These are phyloP conservation scores for Linnemannia schmuckeri DNA, from an alignment of 192 early-diverging fungal genomes.

Conservation along the genomic window DNA sequence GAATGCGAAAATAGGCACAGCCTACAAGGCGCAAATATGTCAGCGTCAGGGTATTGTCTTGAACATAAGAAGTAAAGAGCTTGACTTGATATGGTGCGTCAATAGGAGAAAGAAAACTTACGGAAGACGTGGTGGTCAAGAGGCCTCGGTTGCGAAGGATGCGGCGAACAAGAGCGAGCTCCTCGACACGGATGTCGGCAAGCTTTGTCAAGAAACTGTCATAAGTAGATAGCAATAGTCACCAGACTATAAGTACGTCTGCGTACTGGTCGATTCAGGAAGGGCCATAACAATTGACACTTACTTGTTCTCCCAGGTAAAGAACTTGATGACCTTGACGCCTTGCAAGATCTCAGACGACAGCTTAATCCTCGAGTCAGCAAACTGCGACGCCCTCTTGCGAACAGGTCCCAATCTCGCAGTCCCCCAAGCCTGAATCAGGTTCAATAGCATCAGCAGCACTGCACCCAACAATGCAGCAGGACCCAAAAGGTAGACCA, in stretches of 20 bases:
- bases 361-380: constrained; percentile 63
- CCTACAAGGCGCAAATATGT: not conserved
- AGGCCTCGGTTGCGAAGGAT: constrained; percentile 7
- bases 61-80: not conserved
- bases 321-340: constrained; percentile 72
- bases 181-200: constrained; percentile 9
- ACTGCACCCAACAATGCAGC: constrained; percentile 24
- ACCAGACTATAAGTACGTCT: no score
- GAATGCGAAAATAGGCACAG: constrained; percentile 18
- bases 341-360: constrained; percentile 64
- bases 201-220: constrained; percentile 16
- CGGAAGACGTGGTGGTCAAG: constrained; percentile 14
- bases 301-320: constrained; percentile 64
- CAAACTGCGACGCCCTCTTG: constrained; percentile 35
- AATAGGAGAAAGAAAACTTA: not conserved
- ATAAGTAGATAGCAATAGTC: no score
- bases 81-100: not conserved
- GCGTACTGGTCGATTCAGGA: no score
- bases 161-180: constrained; percentile 2
- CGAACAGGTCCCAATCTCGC: constrained; percentile 9
- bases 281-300: not conserved
- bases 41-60: not conserved
- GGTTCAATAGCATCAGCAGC: constrained; percentile 11
- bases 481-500: constrained; percentile 18
- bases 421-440: constrained; percentile 20